Conservation (phyloP, 768 basidiomycete genomes). For the Zangia roseola region DNA sequence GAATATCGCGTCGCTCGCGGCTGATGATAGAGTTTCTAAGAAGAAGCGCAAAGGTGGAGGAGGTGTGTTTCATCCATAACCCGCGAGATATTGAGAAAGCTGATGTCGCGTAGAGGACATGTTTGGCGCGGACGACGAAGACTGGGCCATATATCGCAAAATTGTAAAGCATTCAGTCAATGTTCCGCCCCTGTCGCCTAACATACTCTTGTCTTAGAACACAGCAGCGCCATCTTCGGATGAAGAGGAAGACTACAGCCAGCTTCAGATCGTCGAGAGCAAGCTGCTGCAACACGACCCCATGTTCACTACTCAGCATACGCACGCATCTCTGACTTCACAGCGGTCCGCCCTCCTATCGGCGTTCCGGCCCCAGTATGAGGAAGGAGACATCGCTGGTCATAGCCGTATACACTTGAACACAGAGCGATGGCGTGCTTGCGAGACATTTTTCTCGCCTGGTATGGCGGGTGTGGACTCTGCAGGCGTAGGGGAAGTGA, state of each 20-base stretch:
- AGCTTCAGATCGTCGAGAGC: slow-evolving; percentile 72
- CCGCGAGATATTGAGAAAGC: neutral
- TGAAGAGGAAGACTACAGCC: slow-evolving; percentile 82
- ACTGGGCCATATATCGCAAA: slow-evolving; percentile 97
- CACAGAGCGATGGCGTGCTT: slow-evolving; percentile 86
- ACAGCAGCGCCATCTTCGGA: slow-evolving; percentile 72
- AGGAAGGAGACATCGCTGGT: slow-evolving; percentile 71
- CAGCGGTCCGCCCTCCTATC: slow-evolving; percentile 83
- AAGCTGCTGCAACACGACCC: slow-evolving; percentile 85
- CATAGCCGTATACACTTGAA: slow-evolving; percentile 82
- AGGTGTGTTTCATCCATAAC: slow-evolving; percentile 45
- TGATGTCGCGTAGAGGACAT: slow-evolving; percentile 63
- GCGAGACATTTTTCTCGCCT: slow-evolving; percentile 91
- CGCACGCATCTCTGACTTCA: slow-evolving; percentile 72
- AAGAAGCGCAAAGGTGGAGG: slow-evolving; percentile 82
- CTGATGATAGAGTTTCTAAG: slow-evolving; percentile 78
- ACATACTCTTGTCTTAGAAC: slow-evolving; percentile 45
- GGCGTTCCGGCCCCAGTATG: slow-evolving; percentile 79
- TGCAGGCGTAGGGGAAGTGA: slow-evolving; percentile 90
- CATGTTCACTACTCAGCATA: slow-evolving; percentile 76
- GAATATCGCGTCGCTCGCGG: slow-evolving; percentile 87
- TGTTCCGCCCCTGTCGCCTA: neutral
- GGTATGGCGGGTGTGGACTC: slow-evolving; percentile 94
- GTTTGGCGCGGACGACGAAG: slow-evolving; percentile 93
- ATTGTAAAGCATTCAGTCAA: slow-evolving; percentile 55